These are phyloP conservation scores for Bacidia rubella DNA, from an alignment of 495 filamentous ascomycete genomes.

Conservation along the genomic window DNA sequence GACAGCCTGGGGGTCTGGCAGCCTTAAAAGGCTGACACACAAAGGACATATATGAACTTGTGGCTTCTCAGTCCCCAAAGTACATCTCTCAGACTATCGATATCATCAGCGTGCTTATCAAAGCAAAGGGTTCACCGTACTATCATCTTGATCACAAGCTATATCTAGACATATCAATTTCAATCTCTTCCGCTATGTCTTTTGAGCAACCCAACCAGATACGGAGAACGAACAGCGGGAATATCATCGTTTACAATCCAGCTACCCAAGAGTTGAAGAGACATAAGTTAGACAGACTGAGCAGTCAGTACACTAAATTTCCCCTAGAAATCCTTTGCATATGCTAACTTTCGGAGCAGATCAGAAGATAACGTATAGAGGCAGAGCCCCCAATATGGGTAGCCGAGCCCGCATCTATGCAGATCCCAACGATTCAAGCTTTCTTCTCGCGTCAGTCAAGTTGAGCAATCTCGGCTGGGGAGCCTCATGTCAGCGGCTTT, in stretches of 20 bases:
- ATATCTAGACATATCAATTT: too few species aligned
- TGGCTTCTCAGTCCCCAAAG: too few species aligned
- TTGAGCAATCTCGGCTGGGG: conserved; percentile 10
- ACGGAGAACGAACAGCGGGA: conserved; percentile 11
- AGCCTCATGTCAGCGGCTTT: conserved; percentile 6
- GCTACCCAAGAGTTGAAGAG: conserved; percentile 6
- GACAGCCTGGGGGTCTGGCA: neutral
- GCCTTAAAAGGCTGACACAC: neutral
- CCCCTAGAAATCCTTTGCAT: neutral
- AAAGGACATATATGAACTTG: neutral
- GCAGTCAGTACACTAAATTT: conserved; percentile 3
- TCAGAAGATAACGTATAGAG: neutral
- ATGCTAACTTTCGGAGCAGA: neutral
- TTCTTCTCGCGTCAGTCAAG: conserved; percentile 9
- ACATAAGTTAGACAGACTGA: neutral
- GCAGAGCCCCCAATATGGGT: conserved; percentile 8
- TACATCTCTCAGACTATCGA: too few species aligned
- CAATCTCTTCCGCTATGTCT: too few species aligned
- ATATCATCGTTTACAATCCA: conserved; percentile 11
- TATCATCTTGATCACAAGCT: too few species aligned
- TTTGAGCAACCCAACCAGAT: neutral
- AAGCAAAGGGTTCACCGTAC: too few species aligned
- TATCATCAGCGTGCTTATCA: too few species aligned
- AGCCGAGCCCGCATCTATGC: conserved; percentile 13
- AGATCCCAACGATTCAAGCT: conserved; percentile 1